Evolutionary conservation across 768 basidiomycete species (phyloP).

Genomic region (Leccinum fibrillosum): DNA sequence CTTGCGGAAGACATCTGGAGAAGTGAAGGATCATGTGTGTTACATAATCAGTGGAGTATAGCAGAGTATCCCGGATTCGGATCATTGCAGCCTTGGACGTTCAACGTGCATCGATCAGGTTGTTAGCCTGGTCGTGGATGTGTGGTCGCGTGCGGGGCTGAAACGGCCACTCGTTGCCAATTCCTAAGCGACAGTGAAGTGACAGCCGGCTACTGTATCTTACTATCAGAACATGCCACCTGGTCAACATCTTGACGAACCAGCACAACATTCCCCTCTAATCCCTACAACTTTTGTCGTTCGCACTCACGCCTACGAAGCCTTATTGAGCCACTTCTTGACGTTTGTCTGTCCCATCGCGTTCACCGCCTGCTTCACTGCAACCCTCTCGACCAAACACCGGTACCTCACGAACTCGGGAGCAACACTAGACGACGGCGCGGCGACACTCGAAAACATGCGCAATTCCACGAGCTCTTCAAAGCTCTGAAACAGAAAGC

Average conservation of each 20-base stretch:
- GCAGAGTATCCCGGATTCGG: not conserved
- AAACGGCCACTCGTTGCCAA: not conserved
- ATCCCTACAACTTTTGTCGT: not conserved
- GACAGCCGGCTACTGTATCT: not conserved
- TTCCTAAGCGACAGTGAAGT: not conserved
- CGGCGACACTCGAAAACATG: conserved; percentile 53
- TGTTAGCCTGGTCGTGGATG: no score
- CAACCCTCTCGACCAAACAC: conserved; percentile 58
- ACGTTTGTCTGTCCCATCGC: conserved; percentile 64
- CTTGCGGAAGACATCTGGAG: conserved; percentile 12
- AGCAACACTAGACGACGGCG: conserved; percentile 46
- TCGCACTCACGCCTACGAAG: conserved; percentile 13
- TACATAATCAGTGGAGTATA: conserved; percentile 19
- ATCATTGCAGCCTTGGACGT: not conserved
- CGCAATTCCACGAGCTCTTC: conserved; percentile 58
- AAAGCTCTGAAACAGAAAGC: conserved; percentile 56
- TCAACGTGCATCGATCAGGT: no score
- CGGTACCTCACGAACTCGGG: conserved; percentile 77
- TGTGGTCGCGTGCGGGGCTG: not conserved
- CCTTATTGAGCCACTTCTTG: conserved; percentile 75
- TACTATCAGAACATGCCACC: not conserved
- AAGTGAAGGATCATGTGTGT: conserved; percentile 10
- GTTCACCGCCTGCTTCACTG: conserved; percentile 67
- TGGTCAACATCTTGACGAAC: not conserved
- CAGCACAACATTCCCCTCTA: not conserved